Percentiles rank a stretch among this genome's conserved stretches.
These are phyloP conservation scores for Solanum appendiculatum DNA, from an alignment of 257 asterid genomes.

Conservation along the genomic window DNA sequence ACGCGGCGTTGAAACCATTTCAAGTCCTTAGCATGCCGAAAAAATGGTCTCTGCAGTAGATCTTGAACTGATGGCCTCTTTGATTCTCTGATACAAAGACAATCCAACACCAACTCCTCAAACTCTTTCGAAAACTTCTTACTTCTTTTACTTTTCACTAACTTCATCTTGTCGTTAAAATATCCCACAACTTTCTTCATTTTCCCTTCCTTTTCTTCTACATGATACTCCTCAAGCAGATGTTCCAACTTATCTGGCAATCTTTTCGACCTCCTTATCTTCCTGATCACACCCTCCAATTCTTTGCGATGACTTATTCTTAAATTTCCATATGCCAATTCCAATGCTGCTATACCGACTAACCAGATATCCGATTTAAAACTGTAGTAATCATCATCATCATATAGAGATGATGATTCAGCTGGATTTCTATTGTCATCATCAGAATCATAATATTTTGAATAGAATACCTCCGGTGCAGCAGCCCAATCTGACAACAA, in stretches of 20 bases:
- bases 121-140: background rate
- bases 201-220: background rate
- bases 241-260: background rate
- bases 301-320: background rate
- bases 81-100: background rate
- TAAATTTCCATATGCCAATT: background rate
- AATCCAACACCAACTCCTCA: background rate
- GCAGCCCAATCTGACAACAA: background rate
- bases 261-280: background rate
- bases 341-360: background rate
- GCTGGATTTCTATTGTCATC: background rate
- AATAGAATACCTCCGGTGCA: background rate
- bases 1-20: background rate
- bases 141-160: background rate
- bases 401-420: background rate
- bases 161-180: background rate
- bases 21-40: background rate
- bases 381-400: background rate
- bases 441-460: background rate
- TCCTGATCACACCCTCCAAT: background rate
- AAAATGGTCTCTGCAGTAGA: background rate
- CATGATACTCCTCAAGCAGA: background rate
- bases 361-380: background rate
- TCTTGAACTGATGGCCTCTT: background rate
- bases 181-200: background rate